Evolutionary conservation across 1,284 basidiomycete genomes (phyloP), one percentile per base, ranked within the genome.

Genomic region (Ceratobasidium sp.): DNA sequence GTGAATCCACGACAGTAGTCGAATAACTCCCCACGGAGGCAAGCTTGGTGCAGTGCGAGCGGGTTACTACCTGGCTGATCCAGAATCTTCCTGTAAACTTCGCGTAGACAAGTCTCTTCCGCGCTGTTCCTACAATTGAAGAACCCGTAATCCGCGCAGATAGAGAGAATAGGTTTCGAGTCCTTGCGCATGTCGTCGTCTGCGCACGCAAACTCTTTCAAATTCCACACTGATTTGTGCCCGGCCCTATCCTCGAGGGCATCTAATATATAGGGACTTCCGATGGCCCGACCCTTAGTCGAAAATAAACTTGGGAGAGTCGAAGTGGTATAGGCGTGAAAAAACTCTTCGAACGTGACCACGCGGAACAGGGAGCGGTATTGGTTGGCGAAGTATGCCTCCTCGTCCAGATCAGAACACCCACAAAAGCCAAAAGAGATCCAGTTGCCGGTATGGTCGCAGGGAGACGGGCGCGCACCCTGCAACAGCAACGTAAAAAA

Each of bases 61-160:
- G 82, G 81, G 69, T 80, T 78, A 16, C 71, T 77, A 16, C 77
- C 41, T 0, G 64, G 31, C 7, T 74, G 72, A 46, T 73, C 76
- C 72, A 83, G 82, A 41, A 83, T 77, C 27, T 73, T 56, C 64
- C 76, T 80, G 77, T 84, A 84, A 7, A 82, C 56, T 1, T 78
- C 78, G 37, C 79, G 80, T 74, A 85, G 76, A 22, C 78, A 75
- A 46, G 76, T 58, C 19, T 64, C 73, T 53, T 84, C 83, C 8
- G 53, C 74, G 14, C 75, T 54, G 22, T 74, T 77, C 48, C 69
- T 69, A 75, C 83, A 84, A 71, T 84, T 83, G 8, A 78, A 75
- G 76, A 83, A 84, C 2, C 84, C 84, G 53, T 84, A 85, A 74
- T 84, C 83, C 9, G 77, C 78, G 1, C 6, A 0, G 3, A 83